Base-by-base conservation (phyloP, 2,329 filamentous ascomycete genomes). In the Trichophyton rubrum region DNA sequence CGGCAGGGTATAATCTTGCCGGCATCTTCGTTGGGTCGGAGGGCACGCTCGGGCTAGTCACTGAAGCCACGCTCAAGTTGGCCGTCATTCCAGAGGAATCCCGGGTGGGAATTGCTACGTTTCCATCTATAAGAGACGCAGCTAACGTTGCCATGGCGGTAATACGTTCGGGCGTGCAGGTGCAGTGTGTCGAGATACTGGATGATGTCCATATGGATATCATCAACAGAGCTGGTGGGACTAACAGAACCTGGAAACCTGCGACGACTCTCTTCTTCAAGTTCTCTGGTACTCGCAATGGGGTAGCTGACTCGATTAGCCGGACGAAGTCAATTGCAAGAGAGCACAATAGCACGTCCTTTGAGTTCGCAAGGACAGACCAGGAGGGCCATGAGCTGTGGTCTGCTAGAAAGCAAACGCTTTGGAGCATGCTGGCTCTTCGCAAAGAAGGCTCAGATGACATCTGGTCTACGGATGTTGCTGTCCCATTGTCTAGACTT, bases 281-380 rank as follows among this genome's bases (percentile, higher is more conserved):
- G 65, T 85, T 95, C 70, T 85, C 88, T 0, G 90, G 90, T 17
- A 90, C 89, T 1, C 85, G 84, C 65, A 82, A 82, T 24, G 83
- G 86, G n/a, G 89, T 95, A 3, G 80, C 82, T 63, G 89, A 95
- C 67, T 89, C 91, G 67, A 86, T 93, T 57, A 73, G 76, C 8
- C 76, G 84, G 58, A 89, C 92, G 1, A 83, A 85, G 65, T 73
- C 77, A 8, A 86, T 95, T 56, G 82, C 88, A 0, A 83, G 82
- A 65, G 69, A 72, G 3, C 83, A 91, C 65, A 77, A 78, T 45
- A 76, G 78, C 24, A 75, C 76, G 0, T 74, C 77, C 1, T 83
- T 84, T 58, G 78, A 82, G 60, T 83, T 84, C 66, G 80, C 82
- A 8, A 72, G 72, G n/a, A 74, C 77, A 62, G 77, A 78, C 3